Evolutionary conservation across 1,284 basidiomycete species (phyloP).

Genomic region (Puccinia triticina): DNA sequence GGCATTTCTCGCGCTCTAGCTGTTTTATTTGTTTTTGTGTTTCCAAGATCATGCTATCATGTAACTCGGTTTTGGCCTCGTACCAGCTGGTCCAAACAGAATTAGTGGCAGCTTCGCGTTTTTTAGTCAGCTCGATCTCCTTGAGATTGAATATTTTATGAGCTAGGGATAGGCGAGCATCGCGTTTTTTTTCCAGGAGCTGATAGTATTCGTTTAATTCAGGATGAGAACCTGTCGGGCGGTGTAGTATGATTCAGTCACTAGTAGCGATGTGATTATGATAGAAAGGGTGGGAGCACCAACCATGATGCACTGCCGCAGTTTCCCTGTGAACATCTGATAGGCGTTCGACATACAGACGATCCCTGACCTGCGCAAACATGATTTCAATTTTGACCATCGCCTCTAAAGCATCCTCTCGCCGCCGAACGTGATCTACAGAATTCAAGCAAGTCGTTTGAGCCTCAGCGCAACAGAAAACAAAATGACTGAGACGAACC

Average conservation of each 20-base stretch:
- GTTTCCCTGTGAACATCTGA: constrained; percentile 66
- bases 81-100: constrained; percentile 51
- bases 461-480: background rate
- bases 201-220: constrained; percentile 51
- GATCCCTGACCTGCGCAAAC: constrained; percentile 65
- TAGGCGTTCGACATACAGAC: constrained; percentile 66
- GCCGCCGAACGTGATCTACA: constrained; percentile 48
- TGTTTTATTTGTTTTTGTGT: constrained; percentile 45
- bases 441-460: background rate
- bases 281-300: constrained; percentile 51
- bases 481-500: constrained; percentile 32
- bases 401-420: constrained; percentile 63
- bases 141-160: constrained; percentile 49
- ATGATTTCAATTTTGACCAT: constrained; percentile 66
- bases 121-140: constrained; percentile 48
- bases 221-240: constrained; percentile 39
- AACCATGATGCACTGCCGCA: constrained; percentile 64
- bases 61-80: constrained; percentile 46
- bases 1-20: constrained; percentile 42
- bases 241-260: background rate
- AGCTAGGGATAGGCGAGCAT: constrained; percentile 45
- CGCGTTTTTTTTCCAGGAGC: constrained; percentile 44
- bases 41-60: constrained; percentile 38
- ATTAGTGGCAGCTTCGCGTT: constrained; percentile 45
- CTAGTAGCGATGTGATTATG: background rate